Evolutionary conservation across 768 basidiomycete species (phyloP).

Genomic region (Atractiella rhizophila): DNA sequence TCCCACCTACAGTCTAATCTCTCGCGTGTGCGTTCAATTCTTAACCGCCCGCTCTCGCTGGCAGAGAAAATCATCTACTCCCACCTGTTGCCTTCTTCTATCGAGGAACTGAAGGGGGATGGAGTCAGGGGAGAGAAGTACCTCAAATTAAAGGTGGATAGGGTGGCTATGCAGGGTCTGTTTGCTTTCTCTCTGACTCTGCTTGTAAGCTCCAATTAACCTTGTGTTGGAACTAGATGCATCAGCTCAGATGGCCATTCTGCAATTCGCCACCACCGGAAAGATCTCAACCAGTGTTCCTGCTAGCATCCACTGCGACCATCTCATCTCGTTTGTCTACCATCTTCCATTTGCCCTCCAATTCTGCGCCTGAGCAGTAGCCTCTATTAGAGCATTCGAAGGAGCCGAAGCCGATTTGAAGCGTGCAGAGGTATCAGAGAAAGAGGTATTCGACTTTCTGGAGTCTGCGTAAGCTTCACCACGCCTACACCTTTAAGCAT

Average conservation of each 20-base stretch:
- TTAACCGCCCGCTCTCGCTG: slow-evolving; percentile 61
- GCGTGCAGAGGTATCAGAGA: slow-evolving; percentile 63
- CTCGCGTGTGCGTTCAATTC: slow-evolving; percentile 37
- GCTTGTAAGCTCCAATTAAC: neutral
- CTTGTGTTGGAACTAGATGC: slow-evolving; percentile 20
- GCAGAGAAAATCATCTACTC: slow-evolving; percentile 94
- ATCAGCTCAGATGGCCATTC: slow-evolving; percentile 31
- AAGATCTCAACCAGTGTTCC: slow-evolving; percentile 53
- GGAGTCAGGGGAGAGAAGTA: slow-evolving; percentile 72
- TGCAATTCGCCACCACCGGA: slow-evolving; percentile 97
- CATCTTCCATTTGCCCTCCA: too few relatives aligned
- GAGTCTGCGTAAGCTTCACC: slow-evolving; percentile 23
- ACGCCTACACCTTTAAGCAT: neutral
- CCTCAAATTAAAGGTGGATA: slow-evolving; percentile 65
- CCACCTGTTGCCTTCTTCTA: too few relatives aligned
- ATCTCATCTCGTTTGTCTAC: slow-evolving; percentile 87
- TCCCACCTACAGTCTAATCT: slow-evolving; percentile 42
- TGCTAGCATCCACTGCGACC: slow-evolving; percentile 72
- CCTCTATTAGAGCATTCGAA: too few relatives aligned
- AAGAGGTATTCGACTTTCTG: slow-evolving; percentile 93
- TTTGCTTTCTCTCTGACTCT: slow-evolving; percentile 24
- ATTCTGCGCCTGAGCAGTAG: too few relatives aligned
- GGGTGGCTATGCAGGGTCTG: slow-evolving; percentile 95
- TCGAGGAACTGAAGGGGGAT: too few relatives aligned
- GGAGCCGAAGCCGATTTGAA: slow-evolving; percentile 67